phyloP scores from a whole-genome alignment of 371 early-diverging fungal genomes.

The Umbelopsis sp. region DNA sequence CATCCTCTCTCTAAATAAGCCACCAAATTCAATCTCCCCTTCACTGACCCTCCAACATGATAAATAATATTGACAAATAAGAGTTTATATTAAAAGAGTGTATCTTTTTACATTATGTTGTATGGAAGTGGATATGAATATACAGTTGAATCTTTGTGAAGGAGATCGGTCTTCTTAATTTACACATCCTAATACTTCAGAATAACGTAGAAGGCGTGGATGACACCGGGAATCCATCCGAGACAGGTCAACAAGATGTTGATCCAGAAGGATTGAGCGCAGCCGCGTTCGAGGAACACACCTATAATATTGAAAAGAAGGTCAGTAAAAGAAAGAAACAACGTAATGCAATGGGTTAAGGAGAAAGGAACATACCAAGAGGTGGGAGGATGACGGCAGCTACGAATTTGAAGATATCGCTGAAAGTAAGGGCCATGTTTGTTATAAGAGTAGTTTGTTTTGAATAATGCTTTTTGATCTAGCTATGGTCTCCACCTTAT shows the following conservation, averaged over 20 bases:
- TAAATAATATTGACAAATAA: background rate
- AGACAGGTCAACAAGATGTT: constrained; percentile 78
- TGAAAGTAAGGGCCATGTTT: constrained; percentile 10
- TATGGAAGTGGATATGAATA: background rate
- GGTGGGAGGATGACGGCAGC: constrained; percentile 66
- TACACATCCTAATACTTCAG: constrained; percentile 29
- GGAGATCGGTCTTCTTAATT: no score
- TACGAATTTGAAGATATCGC: constrained; percentile 17
- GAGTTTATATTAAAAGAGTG: background rate
- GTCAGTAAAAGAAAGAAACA: background rate
- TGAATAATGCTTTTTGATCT: background rate
- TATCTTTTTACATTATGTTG: background rate
- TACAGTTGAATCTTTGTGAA: background rate
- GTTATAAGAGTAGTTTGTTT: background rate
- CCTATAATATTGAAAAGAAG: constrained; percentile 27
- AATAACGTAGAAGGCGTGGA: constrained; percentile 42
- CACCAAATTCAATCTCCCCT: background rate
- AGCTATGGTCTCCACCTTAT: background rate
- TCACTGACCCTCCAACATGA: background rate
- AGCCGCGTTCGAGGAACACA: constrained; percentile 71
- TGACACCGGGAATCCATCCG: constrained; percentile 81
- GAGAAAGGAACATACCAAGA: constrained; percentile 24
- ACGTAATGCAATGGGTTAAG: background rate
- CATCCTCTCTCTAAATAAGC: background rate
- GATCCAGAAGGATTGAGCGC: constrained; percentile 73